A percentile compares a stretch with the other conserved stretches of the same genome.
Evolutionary conservation across 1,284 basidiomycete species (phyloP).

Genomic region (Fomes fomentarius): DNA sequence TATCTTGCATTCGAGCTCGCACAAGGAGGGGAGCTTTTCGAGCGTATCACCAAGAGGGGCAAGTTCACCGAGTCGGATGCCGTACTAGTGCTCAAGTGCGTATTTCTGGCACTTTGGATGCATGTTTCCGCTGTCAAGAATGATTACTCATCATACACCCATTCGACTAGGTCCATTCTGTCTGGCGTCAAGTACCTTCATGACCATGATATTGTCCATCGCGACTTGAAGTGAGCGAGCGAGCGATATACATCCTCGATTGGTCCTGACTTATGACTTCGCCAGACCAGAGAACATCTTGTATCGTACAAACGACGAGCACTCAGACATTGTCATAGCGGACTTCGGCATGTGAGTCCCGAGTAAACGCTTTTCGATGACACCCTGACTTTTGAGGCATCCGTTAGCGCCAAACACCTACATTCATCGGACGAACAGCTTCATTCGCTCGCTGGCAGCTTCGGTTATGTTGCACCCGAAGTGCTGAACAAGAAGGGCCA

Average conservation of each 20-base stretch:
- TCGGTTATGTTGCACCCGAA: conserved; percentile 95
- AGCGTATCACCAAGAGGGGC: conserved; percentile 79
- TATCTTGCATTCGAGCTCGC: conserved; percentile 93
- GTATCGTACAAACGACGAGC: conserved; percentile 74
- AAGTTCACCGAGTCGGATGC: conserved; percentile 93
- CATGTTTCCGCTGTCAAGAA: no score
- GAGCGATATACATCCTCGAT: not conserved
- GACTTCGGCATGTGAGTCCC: conserved; percentile 91
- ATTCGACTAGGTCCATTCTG: conserved; percentile 63
- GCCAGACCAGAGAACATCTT: conserved; percentile 91
- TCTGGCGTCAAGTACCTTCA: conserved; percentile 84
- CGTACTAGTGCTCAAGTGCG: conserved; percentile 67
- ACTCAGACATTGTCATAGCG: conserved; percentile 87
- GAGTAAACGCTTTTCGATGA: no score
- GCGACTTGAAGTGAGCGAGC: conserved; percentile 78
- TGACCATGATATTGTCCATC: conserved; percentile 87
- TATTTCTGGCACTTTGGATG: conserved; percentile 18
- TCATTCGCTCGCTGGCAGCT: conserved; percentile 83
- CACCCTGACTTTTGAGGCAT: not conserved
- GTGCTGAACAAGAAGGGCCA: conserved; percentile 85
- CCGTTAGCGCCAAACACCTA: conserved; percentile 81
- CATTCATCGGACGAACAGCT: conserved; percentile 80
- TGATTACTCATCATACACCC: no score
- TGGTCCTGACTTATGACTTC: conserved; percentile 1
- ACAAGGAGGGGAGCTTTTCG: conserved; percentile 88